These are phyloP conservation scores for Gloeophyllum trabeum DNA, from an alignment of 768 basidiomycete species.

Conservation along the genomic window DNA sequence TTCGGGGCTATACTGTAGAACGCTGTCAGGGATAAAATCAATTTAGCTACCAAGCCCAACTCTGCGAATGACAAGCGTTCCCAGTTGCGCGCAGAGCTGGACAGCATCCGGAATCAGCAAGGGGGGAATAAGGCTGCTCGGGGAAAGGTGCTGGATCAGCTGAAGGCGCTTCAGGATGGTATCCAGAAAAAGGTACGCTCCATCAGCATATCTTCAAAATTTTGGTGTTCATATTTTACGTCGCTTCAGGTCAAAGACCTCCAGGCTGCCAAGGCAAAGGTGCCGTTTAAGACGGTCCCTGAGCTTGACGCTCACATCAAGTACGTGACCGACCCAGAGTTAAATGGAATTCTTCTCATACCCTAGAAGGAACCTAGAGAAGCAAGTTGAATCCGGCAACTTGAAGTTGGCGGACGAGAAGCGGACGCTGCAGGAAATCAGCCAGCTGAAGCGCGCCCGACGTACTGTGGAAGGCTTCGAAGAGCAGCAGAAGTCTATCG, in stretches of 20 bases:
- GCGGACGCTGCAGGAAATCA: conserved; percentile 87
- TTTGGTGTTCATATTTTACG: neutral
- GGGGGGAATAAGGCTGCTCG: conserved; percentile 62
- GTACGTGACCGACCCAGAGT: conserved; percentile 29
- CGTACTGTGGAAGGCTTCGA: conserved; percentile 75
- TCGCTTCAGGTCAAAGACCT: conserved; percentile 81
- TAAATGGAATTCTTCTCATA: conserved; percentile 3
- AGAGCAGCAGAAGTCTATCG: conserved; percentile 68
- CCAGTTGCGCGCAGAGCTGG: conserved; percentile 70
- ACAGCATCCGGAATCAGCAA: conserved; percentile 69
- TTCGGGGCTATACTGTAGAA: conserved; percentile 31
- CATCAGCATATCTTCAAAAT: neutral
- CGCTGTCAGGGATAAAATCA: conserved; percentile 70
- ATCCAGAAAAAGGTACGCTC: conserved; percentile 71
- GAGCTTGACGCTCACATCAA: conserved; percentile 84
- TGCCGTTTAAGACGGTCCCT: conserved; percentile 65
- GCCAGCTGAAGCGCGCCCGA: conserved; percentile 55
- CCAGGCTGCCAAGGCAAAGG: conserved; percentile 69
- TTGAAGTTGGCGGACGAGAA: conserved; percentile 95
- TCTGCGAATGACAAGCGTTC: conserved; percentile 62
- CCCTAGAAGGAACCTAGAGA: conserved; percentile 61
- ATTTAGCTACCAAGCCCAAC: conserved; percentile 45
- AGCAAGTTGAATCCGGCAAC: conserved; percentile 83
- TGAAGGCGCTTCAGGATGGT: conserved; percentile 67
- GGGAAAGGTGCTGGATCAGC: conserved; percentile 63